A percentile compares a stretch with the other conserved stretches of the same genome.
Evolutionary conservation across 768 basidiomycete species (phyloP).

Genomic region (Hirschioporus abietinus): DNA sequence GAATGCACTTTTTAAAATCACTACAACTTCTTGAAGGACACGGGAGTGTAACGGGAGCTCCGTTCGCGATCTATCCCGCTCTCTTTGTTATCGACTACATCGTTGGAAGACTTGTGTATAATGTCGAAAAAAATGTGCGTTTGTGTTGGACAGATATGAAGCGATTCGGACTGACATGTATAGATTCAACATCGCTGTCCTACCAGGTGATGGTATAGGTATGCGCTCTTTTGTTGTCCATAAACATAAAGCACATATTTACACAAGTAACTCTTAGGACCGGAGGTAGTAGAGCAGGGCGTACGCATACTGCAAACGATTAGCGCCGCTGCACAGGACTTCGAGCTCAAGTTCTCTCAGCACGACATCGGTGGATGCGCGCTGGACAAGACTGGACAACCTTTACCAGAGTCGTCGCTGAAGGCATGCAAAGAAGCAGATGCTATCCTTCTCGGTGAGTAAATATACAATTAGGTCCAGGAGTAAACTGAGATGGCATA

Average conservation of each 20-base stretch:
- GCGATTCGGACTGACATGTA: neutral
- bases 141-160: neutral
- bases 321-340: slow-evolving; percentile 52
- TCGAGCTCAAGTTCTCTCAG: slow-evolving; percentile 67
- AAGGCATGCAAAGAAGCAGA: slow-evolving; percentile 90
- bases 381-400: slow-evolving; percentile 83
- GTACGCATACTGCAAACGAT: slow-evolving; percentile 75
- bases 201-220: slow-evolving; percentile 99
- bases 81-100: neutral
- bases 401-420: slow-evolving; percentile 80
- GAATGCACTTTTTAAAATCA: neutral
- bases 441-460: slow-evolving; percentile 89
- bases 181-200: slow-evolving; percentile 83
- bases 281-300: slow-evolving; percentile 86
- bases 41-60: neutral
- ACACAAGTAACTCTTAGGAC: slow-evolving; percentile 45
- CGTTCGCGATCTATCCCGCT: slow-evolving; percentile 3
- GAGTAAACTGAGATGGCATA: neutral
- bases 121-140: slow-evolving; percentile 17
- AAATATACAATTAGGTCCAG: slow-evolving; percentile 2
- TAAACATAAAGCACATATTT: slow-evolving; percentile 1
- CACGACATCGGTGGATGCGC: slow-evolving; percentile 90
- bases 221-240: slow-evolving; percentile 15
- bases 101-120: neutral
- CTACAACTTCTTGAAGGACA: neutral